Evolutionary conservation across 2,329 filamentous ascomycete species (phyloP).

Genomic region (Beauveria caledonica): DNA sequence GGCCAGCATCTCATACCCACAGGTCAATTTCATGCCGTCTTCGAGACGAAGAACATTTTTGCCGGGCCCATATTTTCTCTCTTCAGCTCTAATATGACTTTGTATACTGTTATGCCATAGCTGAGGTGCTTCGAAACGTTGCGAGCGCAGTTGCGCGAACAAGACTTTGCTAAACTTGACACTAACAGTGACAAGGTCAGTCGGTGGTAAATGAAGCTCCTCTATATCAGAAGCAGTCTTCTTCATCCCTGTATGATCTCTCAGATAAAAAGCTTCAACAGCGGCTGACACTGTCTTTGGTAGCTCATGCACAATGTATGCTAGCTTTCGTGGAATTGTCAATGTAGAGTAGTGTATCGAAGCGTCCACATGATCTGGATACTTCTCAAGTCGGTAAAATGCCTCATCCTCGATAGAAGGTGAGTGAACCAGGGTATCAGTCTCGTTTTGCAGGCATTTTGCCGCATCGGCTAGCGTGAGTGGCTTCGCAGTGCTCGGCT

Average conservation of each 20-base stretch:
- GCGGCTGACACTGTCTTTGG: slow-evolving; percentile 74
- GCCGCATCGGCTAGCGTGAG: slow-evolving; percentile 60
- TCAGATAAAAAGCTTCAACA: slow-evolving; percentile 85
- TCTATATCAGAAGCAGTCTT: slow-evolving; percentile 51
- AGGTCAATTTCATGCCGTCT: slow-evolving; percentile 80
- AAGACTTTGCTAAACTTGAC: slow-evolving; percentile 80
- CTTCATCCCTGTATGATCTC: slow-evolving; percentile 70
- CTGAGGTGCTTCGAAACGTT: slow-evolving; percentile 64
- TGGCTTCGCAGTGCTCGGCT: slow-evolving; percentile 24
- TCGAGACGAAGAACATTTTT: slow-evolving; percentile 38
- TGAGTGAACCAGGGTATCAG: slow-evolving; percentile 59
- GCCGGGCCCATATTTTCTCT: slow-evolving; percentile 8
- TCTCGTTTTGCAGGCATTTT: slow-evolving; percentile 46
- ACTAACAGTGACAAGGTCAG: slow-evolving; percentile 72
- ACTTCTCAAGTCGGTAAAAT: slow-evolving; percentile 79
- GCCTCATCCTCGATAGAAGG: slow-evolving; percentile 75
- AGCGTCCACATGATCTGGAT: slow-evolving; percentile 64
- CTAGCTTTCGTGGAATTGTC: slow-evolving; percentile 72
- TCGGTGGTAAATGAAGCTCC: slow-evolving; percentile 58
- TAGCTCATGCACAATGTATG: slow-evolving; percentile 66
- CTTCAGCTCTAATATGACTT: background rate
- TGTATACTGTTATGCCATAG: slow-evolving; percentile 34
- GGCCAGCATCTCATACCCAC: slow-evolving; percentile 84
- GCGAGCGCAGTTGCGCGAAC: slow-evolving; percentile 83
- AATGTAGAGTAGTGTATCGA: slow-evolving; percentile 70